Percentiles rank a stretch among this genome's conserved stretches.
These are phyloP conservation scores for Camelina sativa DNA, from an alignment of 345 rosid species.

Conservation along the genomic window DNA sequence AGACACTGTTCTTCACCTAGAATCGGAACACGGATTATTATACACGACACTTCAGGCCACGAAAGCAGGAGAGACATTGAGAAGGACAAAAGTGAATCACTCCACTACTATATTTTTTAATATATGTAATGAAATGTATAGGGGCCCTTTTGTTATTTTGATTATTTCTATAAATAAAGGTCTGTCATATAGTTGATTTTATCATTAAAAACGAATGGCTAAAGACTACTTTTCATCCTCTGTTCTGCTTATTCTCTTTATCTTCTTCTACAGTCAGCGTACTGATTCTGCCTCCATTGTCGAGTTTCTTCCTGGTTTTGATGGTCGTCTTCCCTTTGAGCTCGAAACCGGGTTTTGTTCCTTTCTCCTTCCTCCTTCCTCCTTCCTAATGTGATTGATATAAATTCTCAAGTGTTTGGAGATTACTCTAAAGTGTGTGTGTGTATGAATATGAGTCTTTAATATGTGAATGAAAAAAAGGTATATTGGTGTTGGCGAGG, in stretches of 20 bases:
- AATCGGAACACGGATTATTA: too few relatives aligned
- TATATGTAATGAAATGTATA: too few relatives aligned
- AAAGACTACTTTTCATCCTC: neutral
- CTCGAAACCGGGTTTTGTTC: constrained; percentile 36
- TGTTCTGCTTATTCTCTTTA: neutral
- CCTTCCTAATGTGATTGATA: neutral
- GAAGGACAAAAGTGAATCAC: neutral
- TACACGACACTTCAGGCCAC: neutral
- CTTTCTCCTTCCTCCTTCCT: neutral
- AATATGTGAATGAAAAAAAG: constrained; percentile 12
- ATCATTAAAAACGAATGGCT: constrained; percentile 1
- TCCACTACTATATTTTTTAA: too few relatives aligned
- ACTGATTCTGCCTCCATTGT: constrained; percentile 19
- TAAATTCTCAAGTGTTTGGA: neutral
- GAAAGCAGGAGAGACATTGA: neutral
- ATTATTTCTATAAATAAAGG: neutral
- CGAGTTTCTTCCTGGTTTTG: constrained; percentile 39
- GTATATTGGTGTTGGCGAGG: constrained; percentile 58
- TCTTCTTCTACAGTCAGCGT: neutral
- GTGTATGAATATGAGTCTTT: too few relatives aligned
- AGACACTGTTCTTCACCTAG: too few relatives aligned
- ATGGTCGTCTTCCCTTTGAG: constrained; percentile 37
- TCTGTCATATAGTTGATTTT: neutral
- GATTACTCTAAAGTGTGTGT: neutral
- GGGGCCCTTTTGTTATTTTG: neutral